A percentile compares a stretch with the other conserved stretches of the same genome.
These are phyloP conservation scores for Ceriops zippeliana DNA, from an alignment of 345 rosid species.

Conservation along the genomic window DNA sequence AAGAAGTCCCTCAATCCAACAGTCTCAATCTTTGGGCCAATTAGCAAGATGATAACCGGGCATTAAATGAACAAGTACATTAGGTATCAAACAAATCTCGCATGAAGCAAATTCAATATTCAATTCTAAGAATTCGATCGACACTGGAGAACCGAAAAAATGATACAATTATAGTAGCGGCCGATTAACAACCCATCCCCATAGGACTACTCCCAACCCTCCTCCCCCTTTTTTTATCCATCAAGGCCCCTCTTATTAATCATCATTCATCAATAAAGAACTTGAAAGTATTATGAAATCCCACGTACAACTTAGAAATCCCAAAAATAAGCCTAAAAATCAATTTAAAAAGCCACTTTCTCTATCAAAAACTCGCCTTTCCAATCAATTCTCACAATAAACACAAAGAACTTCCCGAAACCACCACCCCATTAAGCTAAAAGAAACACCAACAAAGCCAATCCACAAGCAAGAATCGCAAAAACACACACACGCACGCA, in stretches of 20 bases:
- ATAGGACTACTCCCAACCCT: neutral
- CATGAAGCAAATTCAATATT: too few species aligned
- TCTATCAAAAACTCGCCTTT: neutral
- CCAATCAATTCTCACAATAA: neutral
- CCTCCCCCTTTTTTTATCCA: neutral
- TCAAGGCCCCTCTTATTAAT: neutral
- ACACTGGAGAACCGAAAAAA: too few species aligned
- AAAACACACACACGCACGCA: neutral
- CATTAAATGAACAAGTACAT: too few species aligned
- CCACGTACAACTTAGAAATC: neutral
- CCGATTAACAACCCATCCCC: too few species aligned
- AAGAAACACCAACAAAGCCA: neutral
- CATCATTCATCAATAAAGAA: neutral
- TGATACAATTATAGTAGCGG: too few species aligned
- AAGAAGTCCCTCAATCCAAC: too few species aligned
- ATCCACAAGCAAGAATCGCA: neutral
- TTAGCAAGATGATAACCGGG: too few species aligned
- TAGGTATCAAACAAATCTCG: too few species aligned
- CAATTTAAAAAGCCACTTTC: too few species aligned
- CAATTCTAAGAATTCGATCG: too few species aligned
- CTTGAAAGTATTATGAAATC: neutral
- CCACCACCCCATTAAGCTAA: neutral
- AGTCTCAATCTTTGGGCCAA: neutral
- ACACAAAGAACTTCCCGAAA: neutral
- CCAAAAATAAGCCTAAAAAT: neutral